phyloP scores from a whole-genome alignment of 352 stramenopile species.

The Pythium grandisporangium region DNA sequence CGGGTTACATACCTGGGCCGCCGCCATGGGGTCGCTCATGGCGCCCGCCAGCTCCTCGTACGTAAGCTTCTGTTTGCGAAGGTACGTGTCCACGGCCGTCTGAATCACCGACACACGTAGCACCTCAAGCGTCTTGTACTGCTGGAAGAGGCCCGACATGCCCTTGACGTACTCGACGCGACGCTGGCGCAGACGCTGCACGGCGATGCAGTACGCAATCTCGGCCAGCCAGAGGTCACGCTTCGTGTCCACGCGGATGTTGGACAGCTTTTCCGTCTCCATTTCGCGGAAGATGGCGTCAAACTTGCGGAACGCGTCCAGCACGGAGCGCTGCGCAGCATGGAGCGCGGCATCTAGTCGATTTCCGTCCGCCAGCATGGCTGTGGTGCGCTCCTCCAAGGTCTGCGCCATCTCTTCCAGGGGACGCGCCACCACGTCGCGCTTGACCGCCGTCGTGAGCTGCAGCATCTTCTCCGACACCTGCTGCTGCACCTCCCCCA shows the following conservation, averaged over 20 bases:
- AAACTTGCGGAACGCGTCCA: conserved; percentile 48
- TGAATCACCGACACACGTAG: conserved; percentile 63
- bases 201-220: conserved; percentile 62
- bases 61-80: conserved; percentile 72
- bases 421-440: conserved; percentile 55
- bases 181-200: conserved; percentile 49
- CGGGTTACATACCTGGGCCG: conserved; percentile 31
- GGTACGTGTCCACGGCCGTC: conserved; percentile 65
- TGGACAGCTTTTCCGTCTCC: conserved; percentile 23
- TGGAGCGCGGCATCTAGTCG: conserved; percentile 42
- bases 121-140: conserved; percentile 78
- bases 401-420: conserved; percentile 65
- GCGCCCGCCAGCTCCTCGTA: conserved; percentile 59
- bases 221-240: conserved; percentile 66
- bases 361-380: conserved; percentile 46
- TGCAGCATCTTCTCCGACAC: conserved; percentile 69
- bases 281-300: conserved; percentile 51
- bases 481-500: conserved; percentile 71
- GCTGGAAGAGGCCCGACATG: conserved; percentile 74
- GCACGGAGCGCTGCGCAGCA: conserved; percentile 41
- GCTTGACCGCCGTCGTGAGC: conserved; percentile 59
- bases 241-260: conserved; percentile 7
- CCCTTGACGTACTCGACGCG: conserved; percentile 76
- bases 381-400: conserved; percentile 41
- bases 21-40: conserved; percentile 55